Evolutionary conservation across 2,329 filamentous ascomycete genomes (phyloP), one percentile per base, ranked within the genome.

Genomic region (Drechslera avenae): DNA sequence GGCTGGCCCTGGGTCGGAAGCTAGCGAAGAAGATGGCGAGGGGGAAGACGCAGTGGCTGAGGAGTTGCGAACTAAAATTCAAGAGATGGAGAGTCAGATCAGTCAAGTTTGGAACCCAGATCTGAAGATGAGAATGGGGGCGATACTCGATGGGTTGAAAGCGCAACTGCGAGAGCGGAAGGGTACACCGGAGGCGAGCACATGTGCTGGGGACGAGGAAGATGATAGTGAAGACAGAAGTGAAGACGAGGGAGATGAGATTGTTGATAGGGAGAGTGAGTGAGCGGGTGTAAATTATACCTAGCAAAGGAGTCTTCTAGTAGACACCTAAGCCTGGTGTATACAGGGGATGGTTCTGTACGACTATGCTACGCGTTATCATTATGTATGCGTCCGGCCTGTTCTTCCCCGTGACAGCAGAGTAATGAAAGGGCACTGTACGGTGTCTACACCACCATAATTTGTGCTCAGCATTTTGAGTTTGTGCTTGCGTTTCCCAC

Each of bases 1-100:
- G 63, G 21, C 63, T 50, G 51, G 80, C 1, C 76, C 64, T 70
- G 74, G 78, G 50, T 70, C 72, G 8, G 73, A 52, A 1, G 44
- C 52, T 52, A 73, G 73, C 2, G 73, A 59, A 1, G 58, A 67
- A 0, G 66, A 68, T 1, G 54, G 59, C 2, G 60, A 63, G 1
- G 61, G 62, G 10, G 58, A 60, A 14, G 62, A 64, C 34, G 23
- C 56, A 18, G 62, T 59, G 2, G 62, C 58, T 1, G 56, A 67
- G 18, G 73, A 75, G 49, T 39, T 75, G 17, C 47, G 50, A 23
- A 40, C 19, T 1, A 75, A 73, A 54, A 74, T 75, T 26, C 34
- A 50, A 3, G 72, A 73, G 46, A 62, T 75, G 60, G 70, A 74
- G 42, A 39, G 50, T 4, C 72, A 75, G 41, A 50, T 73, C 5